A percentile compares a stretch with the other conserved stretches of the same genome.
Conservation (phyloP, 2,329 filamentous ascomycete genomes). For the Cladosporium sp. region DNA sequence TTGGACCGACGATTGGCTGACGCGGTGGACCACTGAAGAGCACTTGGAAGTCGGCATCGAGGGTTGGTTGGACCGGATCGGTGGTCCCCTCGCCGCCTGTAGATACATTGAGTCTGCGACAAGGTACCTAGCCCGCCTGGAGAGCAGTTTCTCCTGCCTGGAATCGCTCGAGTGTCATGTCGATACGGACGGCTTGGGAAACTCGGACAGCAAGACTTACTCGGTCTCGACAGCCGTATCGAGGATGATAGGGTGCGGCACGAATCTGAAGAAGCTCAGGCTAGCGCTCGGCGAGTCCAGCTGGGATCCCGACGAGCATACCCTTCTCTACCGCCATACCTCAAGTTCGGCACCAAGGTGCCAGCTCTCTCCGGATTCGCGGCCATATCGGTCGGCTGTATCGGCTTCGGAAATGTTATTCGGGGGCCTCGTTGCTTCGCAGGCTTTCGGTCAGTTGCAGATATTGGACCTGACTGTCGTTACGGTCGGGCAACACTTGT, state of each 20-base stretch:
- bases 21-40: constrained; percentile 1
- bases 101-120: constrained; percentile 1
- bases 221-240: constrained; percentile 4
- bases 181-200: constrained; percentile 1
- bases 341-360: background rate
- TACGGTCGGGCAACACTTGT: constrained; percentile 6
- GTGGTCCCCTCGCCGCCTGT: constrained; percentile 1
- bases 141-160: constrained; percentile 4
- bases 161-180: constrained; percentile 8
- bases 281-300: constrained; percentile 3
- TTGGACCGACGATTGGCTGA: background rate
- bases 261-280: constrained; percentile 5
- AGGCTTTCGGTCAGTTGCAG: constrained; percentile 2
- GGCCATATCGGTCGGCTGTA: no score
- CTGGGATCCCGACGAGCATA: constrained; percentile 5
- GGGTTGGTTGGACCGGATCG: constrained; percentile 1
- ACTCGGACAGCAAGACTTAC: background rate
- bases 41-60: constrained; percentile 9
- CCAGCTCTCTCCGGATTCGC: background rate
- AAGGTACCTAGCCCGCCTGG: constrained; percentile 6
- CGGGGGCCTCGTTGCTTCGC: background rate
- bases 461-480: constrained; percentile 8
- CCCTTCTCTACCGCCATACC: constrained; percentile 2
- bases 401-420: constrained; percentile 2
- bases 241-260: constrained; percentile 1